Evolutionary conservation across 108 stramenopile species (phyloP).

Genomic region (Stephanodiscus triporus): DNA sequence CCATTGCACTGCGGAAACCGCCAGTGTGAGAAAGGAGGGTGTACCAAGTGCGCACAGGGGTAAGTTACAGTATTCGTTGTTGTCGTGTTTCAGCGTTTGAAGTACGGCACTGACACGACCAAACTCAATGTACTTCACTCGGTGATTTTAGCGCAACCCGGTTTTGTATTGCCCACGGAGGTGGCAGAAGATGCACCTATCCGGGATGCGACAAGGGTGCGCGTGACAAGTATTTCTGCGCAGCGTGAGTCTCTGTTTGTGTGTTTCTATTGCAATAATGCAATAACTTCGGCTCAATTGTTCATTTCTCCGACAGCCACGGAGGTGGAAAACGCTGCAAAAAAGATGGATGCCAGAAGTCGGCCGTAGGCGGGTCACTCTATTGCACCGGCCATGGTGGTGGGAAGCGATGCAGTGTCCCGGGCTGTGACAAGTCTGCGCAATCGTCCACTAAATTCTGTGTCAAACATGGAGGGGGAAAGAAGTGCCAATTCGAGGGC

Average conservation of each 20-base stretch:
- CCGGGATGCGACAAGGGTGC: slow-evolving; percentile 94
- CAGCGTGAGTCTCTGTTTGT: slow-evolving; percentile 55
- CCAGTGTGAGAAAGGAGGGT: slow-evolving; percentile 80
- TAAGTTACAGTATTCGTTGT: neutral
- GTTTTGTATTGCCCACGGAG: slow-evolving; percentile 98
- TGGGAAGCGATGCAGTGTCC: slow-evolving; percentile 89
- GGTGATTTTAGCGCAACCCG: slow-evolving; percentile 59
- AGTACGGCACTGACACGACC: slow-evolving; percentile 46
- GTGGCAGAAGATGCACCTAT: slow-evolving; percentile 93
- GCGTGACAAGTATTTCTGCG: slow-evolving; percentile 88
- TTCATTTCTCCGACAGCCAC: slow-evolving; percentile 53
- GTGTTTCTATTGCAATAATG: neutral
- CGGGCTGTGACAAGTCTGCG: slow-evolving; percentile 92
- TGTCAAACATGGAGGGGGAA: slow-evolving; percentile 98
- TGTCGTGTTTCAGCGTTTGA: slow-evolving; percentile 6
- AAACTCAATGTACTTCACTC: neutral
- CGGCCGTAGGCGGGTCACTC: slow-evolving; percentile 94
- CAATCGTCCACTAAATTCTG: slow-evolving; percentile 95
- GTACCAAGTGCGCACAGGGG: slow-evolving; percentile 88
- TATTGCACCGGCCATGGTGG: slow-evolving; percentile 97
- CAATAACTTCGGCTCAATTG: neutral
- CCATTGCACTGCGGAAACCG: slow-evolving; percentile 80
- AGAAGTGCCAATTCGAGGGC: slow-evolving; percentile 75
- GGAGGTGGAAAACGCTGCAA: slow-evolving; percentile 96
- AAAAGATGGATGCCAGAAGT: slow-evolving; percentile 91